Evolutionary conservation across 148 eudicot genomes (phyloP), one percentile per base, ranked within the genome.

Genomic region (Chenopodium album): DNA sequence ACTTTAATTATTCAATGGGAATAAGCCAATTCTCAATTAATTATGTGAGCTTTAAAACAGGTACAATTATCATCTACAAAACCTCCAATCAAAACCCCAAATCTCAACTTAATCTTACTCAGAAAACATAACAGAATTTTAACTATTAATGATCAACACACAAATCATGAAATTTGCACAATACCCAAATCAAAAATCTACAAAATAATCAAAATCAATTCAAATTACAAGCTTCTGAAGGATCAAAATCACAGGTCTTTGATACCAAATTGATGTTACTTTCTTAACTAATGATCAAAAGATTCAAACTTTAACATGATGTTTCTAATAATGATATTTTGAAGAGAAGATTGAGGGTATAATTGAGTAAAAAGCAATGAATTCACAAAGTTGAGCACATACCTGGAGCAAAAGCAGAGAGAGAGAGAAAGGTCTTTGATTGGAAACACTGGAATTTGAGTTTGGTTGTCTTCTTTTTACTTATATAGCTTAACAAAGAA

Each of bases 361-460:
- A 69, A 6, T 20, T 29, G 13, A 37, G 34, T 26, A 76, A 26
- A 37, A 22, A 17, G n/a, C 50, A 9, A 7, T 11, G 4, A 12
- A 4, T 28, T 23, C 20, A 72, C n/a, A 37, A 32, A 59, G 37
- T 29, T 44, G 46, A n/a, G 59, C 20, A 82, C 85, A 76, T 82
- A 76, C 63, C 63, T 32, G 48, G 28, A 74, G 77, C 20, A 54
- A 71, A 23, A 32, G 69, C 22, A 14, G 41, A 60, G 44, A 68
- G 41, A 60, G 44, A 68, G 29, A 23, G n/a, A 78, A 63, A 8
- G 0, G 56, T 29, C 41, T 68, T 41, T 71, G 34, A 46, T 9
- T 41, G 56, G 17, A 67, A 28, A 2, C 7, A 29, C 37, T 67
- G 5, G 37, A 28, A 67, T 9, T 67, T 67, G 71, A 29, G 20